phyloP scores from a whole-genome alignment of 169 alveolate species.

The Plasmodium gonderi region DNA sequence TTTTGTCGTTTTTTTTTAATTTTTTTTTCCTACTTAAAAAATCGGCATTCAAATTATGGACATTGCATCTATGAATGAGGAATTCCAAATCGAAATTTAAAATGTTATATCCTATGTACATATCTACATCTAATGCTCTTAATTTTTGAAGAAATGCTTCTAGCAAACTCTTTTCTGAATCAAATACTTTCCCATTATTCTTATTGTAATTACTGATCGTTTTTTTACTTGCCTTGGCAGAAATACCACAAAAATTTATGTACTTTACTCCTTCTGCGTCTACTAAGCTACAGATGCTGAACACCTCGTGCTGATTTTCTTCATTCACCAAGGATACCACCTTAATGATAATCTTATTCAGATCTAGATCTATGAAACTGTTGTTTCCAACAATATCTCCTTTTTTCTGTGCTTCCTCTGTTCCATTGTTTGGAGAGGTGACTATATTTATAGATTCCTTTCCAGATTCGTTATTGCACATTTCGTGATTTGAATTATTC shows the following conservation, averaged over 20 bases:
- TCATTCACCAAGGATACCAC: constrained; percentile 56
- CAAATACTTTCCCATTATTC: constrained; percentile 20
- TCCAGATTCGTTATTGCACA: too few relatives aligned
- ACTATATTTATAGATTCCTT: too few relatives aligned
- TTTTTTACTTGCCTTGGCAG: constrained; percentile 5
- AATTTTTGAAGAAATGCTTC: constrained; percentile 34
- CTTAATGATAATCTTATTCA: constrained; percentile 33
- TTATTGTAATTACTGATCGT: neutral
- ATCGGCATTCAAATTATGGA: constrained; percentile 28
- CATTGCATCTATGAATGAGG: constrained; percentile 67
- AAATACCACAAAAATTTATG: constrained; percentile 46
- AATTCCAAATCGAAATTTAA: constrained; percentile 60
- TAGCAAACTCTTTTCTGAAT: constrained; percentile 24
- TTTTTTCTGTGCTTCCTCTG: constrained; percentile 25
- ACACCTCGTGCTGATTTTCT: constrained; percentile 53
- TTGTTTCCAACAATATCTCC: neutral
- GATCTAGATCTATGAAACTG: constrained; percentile 24
- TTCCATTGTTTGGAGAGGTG: neutral
- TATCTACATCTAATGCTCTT: constrained; percentile 46
- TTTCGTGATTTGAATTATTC: too few relatives aligned
- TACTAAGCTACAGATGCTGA: constrained; percentile 41
- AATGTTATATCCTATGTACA: constrained; percentile 58
- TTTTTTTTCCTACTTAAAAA: constrained; percentile 64
- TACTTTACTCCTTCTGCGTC: constrained; percentile 27
- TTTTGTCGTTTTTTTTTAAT: constrained; percentile 49